Evolutionary conservation across 106 monocot genomes (phyloP).

Genomic region (Dioscorea alata): DNA sequence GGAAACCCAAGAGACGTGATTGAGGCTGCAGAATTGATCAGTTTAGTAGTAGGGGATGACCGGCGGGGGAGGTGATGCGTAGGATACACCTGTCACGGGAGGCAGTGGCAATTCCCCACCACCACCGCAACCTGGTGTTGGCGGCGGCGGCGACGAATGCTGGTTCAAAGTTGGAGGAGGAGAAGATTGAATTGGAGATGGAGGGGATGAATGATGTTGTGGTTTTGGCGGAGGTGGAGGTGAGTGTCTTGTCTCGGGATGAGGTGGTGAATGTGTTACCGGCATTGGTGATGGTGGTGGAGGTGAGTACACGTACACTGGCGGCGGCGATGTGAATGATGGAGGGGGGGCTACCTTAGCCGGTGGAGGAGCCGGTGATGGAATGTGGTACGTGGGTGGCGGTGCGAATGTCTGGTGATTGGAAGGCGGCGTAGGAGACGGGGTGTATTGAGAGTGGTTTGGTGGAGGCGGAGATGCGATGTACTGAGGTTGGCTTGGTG

Average conservation of each 20-base stretch:
- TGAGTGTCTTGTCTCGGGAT: background rate
- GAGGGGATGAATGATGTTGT: background rate
- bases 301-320: background rate
- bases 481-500: background rate
- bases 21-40: too few relatives aligned
- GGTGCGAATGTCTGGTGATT: too few relatives aligned
- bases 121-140: background rate
- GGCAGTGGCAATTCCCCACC: conserved; percentile 4
- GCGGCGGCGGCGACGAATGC: background rate
- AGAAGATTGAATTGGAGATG: background rate
- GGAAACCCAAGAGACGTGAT: too few relatives aligned
- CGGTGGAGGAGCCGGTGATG: background rate
- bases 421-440: too few relatives aligned
- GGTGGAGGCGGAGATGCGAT: background rate
- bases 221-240: background rate
- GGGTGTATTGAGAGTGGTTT: background rate
- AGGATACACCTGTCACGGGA: conserved; percentile 21
- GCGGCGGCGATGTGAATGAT: background rate
- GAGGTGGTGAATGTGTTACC: background rate
- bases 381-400: too few relatives aligned
- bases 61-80: conserved; percentile 38
- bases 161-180: background rate
- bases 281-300: conserved; percentile 2
- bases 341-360: background rate
- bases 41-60: conserved; percentile 22